Conservation (phyloP, 2,329 filamentous ascomycete genomes). For the Fusarium bulbicola region DNA sequence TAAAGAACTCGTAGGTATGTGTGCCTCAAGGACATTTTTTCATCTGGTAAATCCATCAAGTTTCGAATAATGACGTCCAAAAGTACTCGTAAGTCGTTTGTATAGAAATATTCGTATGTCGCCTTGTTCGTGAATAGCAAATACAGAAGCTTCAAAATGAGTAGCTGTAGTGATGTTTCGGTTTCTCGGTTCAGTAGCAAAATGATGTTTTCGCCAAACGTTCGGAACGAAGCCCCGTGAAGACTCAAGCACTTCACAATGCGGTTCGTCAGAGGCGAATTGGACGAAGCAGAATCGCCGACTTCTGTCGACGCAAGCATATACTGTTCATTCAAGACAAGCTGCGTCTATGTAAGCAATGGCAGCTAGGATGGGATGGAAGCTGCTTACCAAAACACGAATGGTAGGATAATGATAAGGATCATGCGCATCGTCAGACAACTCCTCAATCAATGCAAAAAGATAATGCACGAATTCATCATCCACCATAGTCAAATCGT, state of each 20-base stretch:
- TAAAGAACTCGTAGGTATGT: constrained; percentile 95
- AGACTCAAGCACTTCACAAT: constrained; percentile 91
- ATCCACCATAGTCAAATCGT: constrained; percentile 79
- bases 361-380: not conserved
- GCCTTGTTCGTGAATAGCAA: constrained; percentile 90
- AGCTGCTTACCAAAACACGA: constrained; percentile 78
- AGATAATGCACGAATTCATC: constrained; percentile 87
- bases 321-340: constrained; percentile 98
- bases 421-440: constrained; percentile 87
- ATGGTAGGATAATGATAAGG: constrained; percentile 97
- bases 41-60: constrained; percentile 91
- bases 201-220: constrained; percentile 98
- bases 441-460: constrained; percentile 86
- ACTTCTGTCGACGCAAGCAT: constrained; percentile 78
- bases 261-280: constrained; percentile 80
- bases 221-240: constrained; percentile 83
- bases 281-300: constrained; percentile 47
- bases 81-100: constrained; percentile 92
- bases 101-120: constrained; percentile 98
- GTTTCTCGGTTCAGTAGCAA: constrained; percentile 93
- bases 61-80: constrained; percentile 97
- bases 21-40: constrained; percentile 79
- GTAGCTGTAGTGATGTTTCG: constrained; percentile 90
- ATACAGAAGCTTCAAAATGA: constrained; percentile 97
- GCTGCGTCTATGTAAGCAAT: constrained; percentile 57